Evolutionary conservation across 2,329 filamentous ascomycete species (phyloP), one percentile per base, ranked within the genome.

Genomic region (Bipolaris cookei): DNA sequence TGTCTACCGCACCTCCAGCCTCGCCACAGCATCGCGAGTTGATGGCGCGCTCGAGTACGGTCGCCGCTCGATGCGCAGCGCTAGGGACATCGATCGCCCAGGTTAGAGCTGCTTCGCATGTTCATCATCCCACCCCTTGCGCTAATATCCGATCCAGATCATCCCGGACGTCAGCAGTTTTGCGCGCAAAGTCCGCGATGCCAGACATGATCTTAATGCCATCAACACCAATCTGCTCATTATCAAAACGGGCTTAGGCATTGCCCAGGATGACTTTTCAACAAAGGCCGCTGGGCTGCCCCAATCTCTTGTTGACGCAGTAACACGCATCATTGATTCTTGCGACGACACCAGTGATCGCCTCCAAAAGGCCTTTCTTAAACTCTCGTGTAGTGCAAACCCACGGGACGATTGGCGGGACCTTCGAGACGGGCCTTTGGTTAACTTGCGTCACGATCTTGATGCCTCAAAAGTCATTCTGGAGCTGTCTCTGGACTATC

Each of bases 21-120:
- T 49, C 32, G 30, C 39, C 53, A 32, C 25, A 14, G 30, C 39
- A 50, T 13, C 38, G 28, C 20, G 25, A 37, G 56, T 62, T 59
- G 51, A 73, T 73, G 71, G 50, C 66, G 52, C 64, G 56, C 48
- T 53, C 62, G 42, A 73, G 65, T 58, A 73, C 67, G 18, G 53
- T 74, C 51, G 71, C 70, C 39, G 71, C 72, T 44, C 67, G 72
- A 62, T 74, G 72, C 59, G 70, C 70, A 53, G 69, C 70, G 20
- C 57, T 74, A 58, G 66, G 68, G 51, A 68, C 65, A 48, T 69
- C 65, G 8, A 70, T 74, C 47, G 64, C 65, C 20, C 68, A 73
- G 68, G 72, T 68, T 28, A 43, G 51, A 59, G 58, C 61, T 53
- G 30, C 44, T 54, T 32, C 37, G 25, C 16, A 58, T 38, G 39